Conservation (phyloP, 2,329 filamentous ascomycete genomes). For the Cladophialophora immunda region DNA sequence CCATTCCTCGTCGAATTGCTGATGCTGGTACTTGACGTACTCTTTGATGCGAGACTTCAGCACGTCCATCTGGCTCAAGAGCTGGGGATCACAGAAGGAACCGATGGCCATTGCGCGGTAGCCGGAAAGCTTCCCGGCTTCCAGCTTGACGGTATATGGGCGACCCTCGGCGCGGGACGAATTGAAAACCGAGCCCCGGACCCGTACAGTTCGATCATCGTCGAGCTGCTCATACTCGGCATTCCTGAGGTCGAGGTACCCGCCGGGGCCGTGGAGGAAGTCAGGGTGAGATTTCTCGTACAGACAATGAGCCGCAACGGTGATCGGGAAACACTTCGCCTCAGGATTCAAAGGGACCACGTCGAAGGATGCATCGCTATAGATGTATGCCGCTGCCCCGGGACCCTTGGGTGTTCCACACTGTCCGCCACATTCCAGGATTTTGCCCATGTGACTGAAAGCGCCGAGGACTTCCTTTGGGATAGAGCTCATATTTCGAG, state of each 20-base stretch:
- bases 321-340: constrained; percentile 56
- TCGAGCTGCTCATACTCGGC: constrained; percentile 52
- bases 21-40: constrained; percentile 38
- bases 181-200: constrained; percentile 59
- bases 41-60: constrained; percentile 46
- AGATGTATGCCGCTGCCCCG: constrained; percentile 54
- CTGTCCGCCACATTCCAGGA: constrained; percentile 61
- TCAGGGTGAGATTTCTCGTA: constrained; percentile 67
- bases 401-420: constrained; percentile 60
- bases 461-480: constrained; percentile 43
- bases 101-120: too few relatives aligned
- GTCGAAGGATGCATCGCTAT: constrained; percentile 57
- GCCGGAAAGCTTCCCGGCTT: constrained; percentile 55
- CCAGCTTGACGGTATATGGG: constrained; percentile 60
- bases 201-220: constrained; percentile 42
- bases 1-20: constrained; percentile 44
- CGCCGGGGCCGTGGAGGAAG: constrained; percentile 60
- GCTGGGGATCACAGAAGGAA: too few relatives aligned
- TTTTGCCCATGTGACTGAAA: constrained; percentile 64
- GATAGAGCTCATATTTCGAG: not conserved
- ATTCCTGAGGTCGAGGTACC: constrained; percentile 56
- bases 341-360: constrained; percentile 53
- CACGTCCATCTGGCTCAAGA: constrained; percentile 52
- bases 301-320: constrained; percentile 62
- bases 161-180: constrained; percentile 44